Base-by-base conservation (phyloP, 2,329 filamentous ascomycete genomes). In the Talaromyces rugulosus region DNA sequence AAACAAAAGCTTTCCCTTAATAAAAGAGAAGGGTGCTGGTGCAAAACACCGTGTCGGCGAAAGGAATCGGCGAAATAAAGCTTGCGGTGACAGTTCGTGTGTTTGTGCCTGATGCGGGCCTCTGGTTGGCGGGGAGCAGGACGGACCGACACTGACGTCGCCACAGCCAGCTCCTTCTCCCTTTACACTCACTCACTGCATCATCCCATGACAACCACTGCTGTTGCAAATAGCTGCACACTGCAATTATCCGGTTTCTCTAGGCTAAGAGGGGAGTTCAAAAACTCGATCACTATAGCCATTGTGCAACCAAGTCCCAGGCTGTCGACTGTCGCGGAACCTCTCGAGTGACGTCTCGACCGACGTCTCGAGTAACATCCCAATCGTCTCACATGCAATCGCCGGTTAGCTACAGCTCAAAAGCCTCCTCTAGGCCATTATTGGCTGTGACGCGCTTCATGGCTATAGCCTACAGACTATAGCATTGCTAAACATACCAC, bases 101-200 rank as follows among this genome's bases (percentile, higher is more conserved):
- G 36, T 8, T 33, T 16, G 14, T 40, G 36, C 36, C 36, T 40
- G 36, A 40, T 40, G 36, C 54, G 59, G 57, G 54, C 47, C 47
- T 56, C 40, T 54, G 16, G 51, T 62, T 62, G 60, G 60, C 51
- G 60, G 60, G 60, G 60, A 62, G 52, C 51, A 59, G 50, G 18
- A 53, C 50, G 14, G 11, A 5, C 27, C 11, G 27, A 9, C 47
- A n/a, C 14, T 28, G 27, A 31, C 50, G 50, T 30, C 27, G 27
- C 30, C 50, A 8, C 30, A 16, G 50, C 30, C 30, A n/a, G 16
- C 50, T 53, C 50, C 30, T 3, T 53, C 7, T 53, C 14, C n/a
- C 7, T 23, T 6, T 6, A 47, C 16, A 47, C 28, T 53, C 50
- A 31, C 9, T 12, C 3, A 53, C 23, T 23, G 23, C 23, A 23